These are phyloP conservation scores for Gracilaria vermiculophylla DNA, from an alignment of 23 red algal genomes.

Conservation along the genomic window DNA sequence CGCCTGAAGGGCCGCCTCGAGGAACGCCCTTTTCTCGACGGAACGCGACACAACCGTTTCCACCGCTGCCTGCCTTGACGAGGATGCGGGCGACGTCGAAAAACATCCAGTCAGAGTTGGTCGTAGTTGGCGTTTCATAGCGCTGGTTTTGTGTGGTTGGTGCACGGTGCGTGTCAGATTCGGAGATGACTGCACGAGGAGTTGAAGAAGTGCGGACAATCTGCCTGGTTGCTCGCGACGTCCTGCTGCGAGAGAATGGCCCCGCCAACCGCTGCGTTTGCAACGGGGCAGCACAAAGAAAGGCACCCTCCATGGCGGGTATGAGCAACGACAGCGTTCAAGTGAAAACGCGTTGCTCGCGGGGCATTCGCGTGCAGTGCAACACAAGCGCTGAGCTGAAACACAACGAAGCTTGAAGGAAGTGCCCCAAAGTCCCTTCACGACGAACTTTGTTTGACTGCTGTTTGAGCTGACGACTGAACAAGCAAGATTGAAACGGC, in stretches of 20 bases:
- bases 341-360: too few relatives aligned
- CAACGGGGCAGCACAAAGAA: background rate
- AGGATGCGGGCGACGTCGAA: constrained; percentile 75
- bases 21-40: constrained; percentile 89
- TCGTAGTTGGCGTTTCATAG: constrained; percentile 23
- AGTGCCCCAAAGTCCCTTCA: too few relatives aligned
- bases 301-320: background rate
- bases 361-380: too few relatives aligned
- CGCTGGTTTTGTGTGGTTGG: background rate
- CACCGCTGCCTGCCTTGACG: constrained; percentile 85
- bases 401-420: too few relatives aligned
- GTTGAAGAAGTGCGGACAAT: background rate
- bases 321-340: too few relatives aligned
- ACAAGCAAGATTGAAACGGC: too few relatives aligned
- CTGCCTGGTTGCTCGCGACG: background rate
- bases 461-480: too few relatives aligned
- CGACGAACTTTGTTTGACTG: too few relatives aligned
- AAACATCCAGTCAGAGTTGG: constrained; percentile 78
- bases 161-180: background rate
- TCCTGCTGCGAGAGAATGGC: background rate
- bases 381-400: too few relatives aligned
- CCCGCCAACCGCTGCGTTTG: background rate
- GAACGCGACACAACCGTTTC: constrained; percentile 90
- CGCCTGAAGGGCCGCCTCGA: constrained; percentile 85
- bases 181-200: background rate